Percentiles rank a stretch among this genome's conserved stretches.
phyloP scores from a whole-genome alignment of 768 basidiomycete species.

The Tricholoma flavovirens region DNA sequence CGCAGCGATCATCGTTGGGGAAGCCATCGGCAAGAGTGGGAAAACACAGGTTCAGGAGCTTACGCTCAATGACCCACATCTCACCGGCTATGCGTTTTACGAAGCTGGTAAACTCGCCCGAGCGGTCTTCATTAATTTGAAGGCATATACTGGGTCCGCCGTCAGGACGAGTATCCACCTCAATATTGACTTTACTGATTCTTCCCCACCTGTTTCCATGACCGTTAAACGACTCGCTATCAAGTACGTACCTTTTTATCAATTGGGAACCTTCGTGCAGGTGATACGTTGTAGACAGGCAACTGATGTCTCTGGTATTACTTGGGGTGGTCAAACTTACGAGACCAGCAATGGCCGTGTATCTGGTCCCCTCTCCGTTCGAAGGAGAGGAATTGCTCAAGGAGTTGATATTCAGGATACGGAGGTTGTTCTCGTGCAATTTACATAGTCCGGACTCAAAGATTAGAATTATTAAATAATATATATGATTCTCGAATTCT shows the following conservation, averaged over 20 bases:
- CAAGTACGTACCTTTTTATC: conserved; percentile 28
- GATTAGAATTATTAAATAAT: not conserved
- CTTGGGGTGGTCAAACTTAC: conserved; percentile 55
- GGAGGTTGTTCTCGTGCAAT: conserved; percentile 36
- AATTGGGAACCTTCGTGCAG: not conserved
- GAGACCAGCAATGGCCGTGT: conserved; percentile 43
- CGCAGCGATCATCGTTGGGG: conserved; percentile 53
- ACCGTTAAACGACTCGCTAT: conserved; percentile 46
- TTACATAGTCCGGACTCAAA: conserved; percentile 17
- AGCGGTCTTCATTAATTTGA: conserved; percentile 54
- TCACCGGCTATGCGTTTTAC: conserved; percentile 61
- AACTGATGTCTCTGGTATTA: conserved; percentile 44
- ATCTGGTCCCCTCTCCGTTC: conserved; percentile 27
- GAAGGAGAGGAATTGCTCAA: conserved; percentile 21
- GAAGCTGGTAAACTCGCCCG: conserved; percentile 38
- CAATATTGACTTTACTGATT: conserved; percentile 30
- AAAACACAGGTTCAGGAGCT: conserved; percentile 42
- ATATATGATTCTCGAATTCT: not conserved
- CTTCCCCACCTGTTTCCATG: conserved; percentile 23
- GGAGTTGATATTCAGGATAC: conserved; percentile 45
- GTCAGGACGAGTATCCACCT: conserved; percentile 38
- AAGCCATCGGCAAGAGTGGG: conserved; percentile 48
- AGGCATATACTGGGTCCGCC: conserved; percentile 38
- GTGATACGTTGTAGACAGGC: conserved; percentile 32
- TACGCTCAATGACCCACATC: conserved; percentile 34